Base-by-base conservation (phyloP, 2,329 filamentous ascomycete species). In the Pestalotiopsis sp. region DNA sequence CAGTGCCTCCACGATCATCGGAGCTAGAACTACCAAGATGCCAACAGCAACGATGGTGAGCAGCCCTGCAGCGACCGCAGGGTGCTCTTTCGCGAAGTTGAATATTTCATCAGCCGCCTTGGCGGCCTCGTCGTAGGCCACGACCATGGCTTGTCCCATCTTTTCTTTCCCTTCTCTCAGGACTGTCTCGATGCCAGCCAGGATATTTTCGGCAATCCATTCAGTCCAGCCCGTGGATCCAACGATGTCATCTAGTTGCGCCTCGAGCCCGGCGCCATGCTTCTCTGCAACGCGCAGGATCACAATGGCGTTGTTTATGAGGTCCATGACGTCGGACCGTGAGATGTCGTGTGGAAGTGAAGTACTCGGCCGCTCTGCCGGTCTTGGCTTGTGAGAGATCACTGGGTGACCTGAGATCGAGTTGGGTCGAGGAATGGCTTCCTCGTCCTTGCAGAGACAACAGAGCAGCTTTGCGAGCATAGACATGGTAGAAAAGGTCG, bases 1-100 rank as follows among this genome's bases (percentile, higher is more conserved):
- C 45, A 79, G 70, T 64, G 72, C 74, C 60, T 75, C 75, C n/a
- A 78, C 68, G 14, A 74, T 70, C 71, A 72, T 75, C 9, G 77
- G 77, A 20, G 74, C 74, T 11, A 79, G 63, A 9, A 75, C 12
- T 38, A 71, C 72, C 23, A 80, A 70, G 4, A 79, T 74, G 14
- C 77, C 77, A 4, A 78, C 49, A 9, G 77, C 77, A 60, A 79
- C 72, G 13, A 78, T 70, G 0, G 72, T 78, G 12, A 70, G 41
- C 27, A 69, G n/a, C 3, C 39, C 68, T 11, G 68, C 68, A 63
- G 71, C 73, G 64, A 75, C 73, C 4, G 76, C 68, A 0, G 77
- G 78, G 60, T 79, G 77, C 39, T 78, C 70, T 23, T 72, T 69
- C n/a, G 75, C 74, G 64, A 79, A 78, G 17, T 59, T 39, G 64